Percentiles rank a stretch among this genome's conserved stretches.
These are phyloP conservation scores for Debaryomycetaceae sp. DNA, from an alignment of 1,139 yeast genomes.

Conservation along the genomic window DNA sequence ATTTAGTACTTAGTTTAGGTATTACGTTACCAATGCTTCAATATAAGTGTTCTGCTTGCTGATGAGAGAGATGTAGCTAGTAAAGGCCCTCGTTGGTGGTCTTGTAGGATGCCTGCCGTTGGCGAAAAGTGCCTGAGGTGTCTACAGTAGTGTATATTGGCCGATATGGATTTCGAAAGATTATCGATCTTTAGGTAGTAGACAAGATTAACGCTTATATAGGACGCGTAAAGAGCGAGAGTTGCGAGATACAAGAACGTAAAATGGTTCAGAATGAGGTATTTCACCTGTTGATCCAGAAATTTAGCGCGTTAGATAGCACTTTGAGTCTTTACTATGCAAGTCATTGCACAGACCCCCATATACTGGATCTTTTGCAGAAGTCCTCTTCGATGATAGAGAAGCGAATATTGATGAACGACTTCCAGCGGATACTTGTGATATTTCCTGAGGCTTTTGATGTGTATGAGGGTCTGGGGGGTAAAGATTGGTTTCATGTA, in stretches of 20 bases:
- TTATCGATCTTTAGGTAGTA: not conserved
- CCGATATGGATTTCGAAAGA: not conserved
- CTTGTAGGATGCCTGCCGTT: no score
- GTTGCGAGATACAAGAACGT: no score
- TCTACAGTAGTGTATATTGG: not conserved
- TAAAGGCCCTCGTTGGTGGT: no score
- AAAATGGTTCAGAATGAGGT: no score
- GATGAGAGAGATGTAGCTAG: not conserved
- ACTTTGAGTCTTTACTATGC: conserved; percentile 24
- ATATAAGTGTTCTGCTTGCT: not conserved
- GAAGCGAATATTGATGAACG: not conserved
- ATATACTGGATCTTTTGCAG: conserved; percentile 15
- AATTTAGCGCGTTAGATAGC: conserved; percentile 22
- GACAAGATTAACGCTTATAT: no score
- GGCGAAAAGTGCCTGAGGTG: no score
- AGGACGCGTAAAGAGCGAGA: no score
- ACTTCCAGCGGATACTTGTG: not conserved
- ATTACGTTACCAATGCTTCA: not conserved
- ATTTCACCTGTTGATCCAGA: not conserved
- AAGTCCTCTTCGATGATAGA: not conserved
- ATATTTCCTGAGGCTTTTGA: not conserved
- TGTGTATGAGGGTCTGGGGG: not conserved
- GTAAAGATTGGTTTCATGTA: not conserved
- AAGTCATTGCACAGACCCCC: conserved; percentile 23
- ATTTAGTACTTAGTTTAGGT: not conserved